phyloP scores from a whole-genome alignment of 2,329 filamentous ascomycete genomes.

The Zalaria sp. region DNA sequence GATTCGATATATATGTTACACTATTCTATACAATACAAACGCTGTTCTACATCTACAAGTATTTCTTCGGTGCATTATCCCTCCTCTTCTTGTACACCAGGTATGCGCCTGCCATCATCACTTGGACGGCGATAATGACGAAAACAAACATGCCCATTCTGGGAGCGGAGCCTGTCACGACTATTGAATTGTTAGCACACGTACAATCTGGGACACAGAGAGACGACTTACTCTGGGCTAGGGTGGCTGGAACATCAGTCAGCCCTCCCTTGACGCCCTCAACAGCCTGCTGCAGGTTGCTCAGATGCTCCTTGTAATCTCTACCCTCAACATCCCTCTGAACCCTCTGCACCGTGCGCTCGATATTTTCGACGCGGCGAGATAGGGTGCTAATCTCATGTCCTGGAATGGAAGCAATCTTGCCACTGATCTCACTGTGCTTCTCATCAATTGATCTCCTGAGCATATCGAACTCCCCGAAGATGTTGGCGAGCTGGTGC shows the following conservation, averaged over 20 bases:
- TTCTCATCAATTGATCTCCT: slow-evolving; percentile 40
- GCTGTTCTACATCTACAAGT: slow-evolving; percentile 42
- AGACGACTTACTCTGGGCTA: slow-evolving; percentile 34
- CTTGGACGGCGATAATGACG: slow-evolving; percentile 60
- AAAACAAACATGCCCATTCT: slow-evolving; percentile 51
- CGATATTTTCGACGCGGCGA: slow-evolving; percentile 37
- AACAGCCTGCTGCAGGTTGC: slow-evolving; percentile 38
- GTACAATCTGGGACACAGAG: background rate
- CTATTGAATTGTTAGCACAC: slow-evolving; percentile 19
- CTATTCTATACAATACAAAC: background rate
- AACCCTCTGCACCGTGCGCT: slow-evolving; percentile 34
- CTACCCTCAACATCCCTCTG: slow-evolving; percentile 41
- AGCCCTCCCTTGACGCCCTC: slow-evolving; percentile 39
- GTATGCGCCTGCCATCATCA: slow-evolving; percentile 55
- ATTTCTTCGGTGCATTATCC: slow-evolving; percentile 76
- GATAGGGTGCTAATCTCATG: slow-evolving; percentile 13
- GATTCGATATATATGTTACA: background rate
- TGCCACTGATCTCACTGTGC: slow-evolving; percentile 36
- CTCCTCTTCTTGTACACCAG: slow-evolving; percentile 68
- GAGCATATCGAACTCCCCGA: slow-evolving; percentile 40
- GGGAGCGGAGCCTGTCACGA: slow-evolving; percentile 38
- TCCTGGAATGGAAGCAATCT: slow-evolving; percentile 1
- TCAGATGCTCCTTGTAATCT: slow-evolving; percentile 42
- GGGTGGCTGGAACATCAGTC: slow-evolving; percentile 34
- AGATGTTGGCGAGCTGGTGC: slow-evolving; percentile 52